Evolutionary conservation across 148 eudicot species (phyloP), one percentile per base, ranked within the genome.

Genomic region (Fagopyrum esculentum): DNA sequence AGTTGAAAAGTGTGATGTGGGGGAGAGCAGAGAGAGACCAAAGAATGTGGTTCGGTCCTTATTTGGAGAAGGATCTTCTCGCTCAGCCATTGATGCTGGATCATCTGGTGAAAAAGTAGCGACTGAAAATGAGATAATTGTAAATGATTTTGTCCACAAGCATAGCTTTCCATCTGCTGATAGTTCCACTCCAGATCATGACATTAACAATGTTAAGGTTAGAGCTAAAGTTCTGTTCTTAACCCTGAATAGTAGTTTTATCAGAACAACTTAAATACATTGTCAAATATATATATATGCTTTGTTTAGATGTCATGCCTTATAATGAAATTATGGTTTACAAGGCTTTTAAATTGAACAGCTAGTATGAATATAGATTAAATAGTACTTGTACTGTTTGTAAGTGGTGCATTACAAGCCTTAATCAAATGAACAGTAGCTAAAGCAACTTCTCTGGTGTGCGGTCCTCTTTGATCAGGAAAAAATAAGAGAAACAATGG

Each of bases 21-120:
- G 55, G 17, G 73, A 71, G 54, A 71, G 55, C 73, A 71, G 73
- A 45, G 73, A 47, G 73, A 45, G 54, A 12, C 55, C 73, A 47
- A 71, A 71, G n/a, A 11, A 71, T 6, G 73, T 71, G 40, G 73
- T 71, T 49, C 73, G 73, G 17, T 71, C 73, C 54, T 71, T 71
- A 15, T 71, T 71, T 49, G 55, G 43, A 49, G 73, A 71, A 49
- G 51, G 51, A 49, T 22, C 73, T 71, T 71, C 73, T 46, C 35
- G 30, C 9, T 71, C 73, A 45, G 30, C 30, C 1, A 46, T 7
- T 17, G 73, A 6, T 45, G 29, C 6, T 1, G 51, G 26, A 9
- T 45, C 73, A 71, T 45, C 73, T 47, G 54, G 55, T n/a, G 35
- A 45, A 3, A 19, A 47, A 49, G 51, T 45, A 47, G 12, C 55